phyloP scores from a whole-genome alignment of 2,329 filamentous ascomycete genomes.

The Talaromyces marneffei region DNA sequence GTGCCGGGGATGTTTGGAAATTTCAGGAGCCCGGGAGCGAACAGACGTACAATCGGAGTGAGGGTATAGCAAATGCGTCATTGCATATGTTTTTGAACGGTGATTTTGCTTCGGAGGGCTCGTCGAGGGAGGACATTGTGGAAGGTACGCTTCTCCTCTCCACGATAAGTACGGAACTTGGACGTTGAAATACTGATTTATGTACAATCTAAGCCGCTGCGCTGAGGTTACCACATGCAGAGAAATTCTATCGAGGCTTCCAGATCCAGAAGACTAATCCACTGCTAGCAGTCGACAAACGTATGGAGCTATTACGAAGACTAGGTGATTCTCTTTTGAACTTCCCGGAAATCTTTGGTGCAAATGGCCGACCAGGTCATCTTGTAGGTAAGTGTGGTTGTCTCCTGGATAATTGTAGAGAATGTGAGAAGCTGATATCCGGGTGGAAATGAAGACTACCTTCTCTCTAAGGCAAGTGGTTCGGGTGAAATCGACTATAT shows the following conservation, averaged over 20 bases:
- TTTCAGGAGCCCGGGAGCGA: neutral
- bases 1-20: conserved; percentile 4
- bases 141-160: neutral
- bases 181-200: neutral
- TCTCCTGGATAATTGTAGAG: neutral
- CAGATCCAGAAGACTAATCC: neutral
- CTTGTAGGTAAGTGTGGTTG: neutral
- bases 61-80: conserved; percentile 49
- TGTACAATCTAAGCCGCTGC: neutral
- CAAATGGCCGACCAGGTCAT: neutral
- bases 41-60: conserved; percentile 38
- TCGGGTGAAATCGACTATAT: conserved; percentile 33
- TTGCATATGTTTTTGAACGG: conserved; percentile 46
- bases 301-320: neutral
- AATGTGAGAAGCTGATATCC: neutral
- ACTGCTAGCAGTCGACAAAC: neutral
- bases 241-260: neutral
- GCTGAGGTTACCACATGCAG: neutral
- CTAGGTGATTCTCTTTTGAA: neutral
- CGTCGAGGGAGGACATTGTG: neutral
- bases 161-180: no score
- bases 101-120: neutral
- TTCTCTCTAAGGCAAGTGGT: conserved; percentile 26
- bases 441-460: conserved; percentile 32
- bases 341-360: neutral